Evolutionary conservation across 371 early-diverging fungal species (phyloP).

Genomic region (Lichtheimia ramosa): DNA sequence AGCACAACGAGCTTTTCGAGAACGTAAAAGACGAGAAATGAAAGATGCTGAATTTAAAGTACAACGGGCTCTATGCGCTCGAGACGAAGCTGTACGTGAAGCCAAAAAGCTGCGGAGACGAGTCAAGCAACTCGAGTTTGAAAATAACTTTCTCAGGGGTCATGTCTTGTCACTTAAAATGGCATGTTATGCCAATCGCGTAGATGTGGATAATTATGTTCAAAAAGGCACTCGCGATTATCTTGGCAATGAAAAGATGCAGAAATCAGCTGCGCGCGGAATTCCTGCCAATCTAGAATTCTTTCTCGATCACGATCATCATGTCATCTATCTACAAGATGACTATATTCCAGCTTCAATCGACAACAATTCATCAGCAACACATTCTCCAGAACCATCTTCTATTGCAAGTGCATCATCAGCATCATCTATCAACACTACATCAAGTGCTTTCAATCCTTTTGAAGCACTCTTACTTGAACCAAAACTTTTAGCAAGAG

Average conservation of each 20-base stretch:
- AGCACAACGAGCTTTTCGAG: constrained; percentile 34
- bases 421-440: not conserved
- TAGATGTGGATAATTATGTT: constrained; percentile 35
- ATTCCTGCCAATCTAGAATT: constrained; percentile 41
- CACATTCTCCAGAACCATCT: not conserved
- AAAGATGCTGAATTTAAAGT: constrained; percentile 38
- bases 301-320: constrained; percentile 28
- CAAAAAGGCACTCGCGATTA: constrained; percentile 29
- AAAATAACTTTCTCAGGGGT: constrained; percentile 35
- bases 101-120: constrained; percentile 11
- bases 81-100: constrained; percentile 27
- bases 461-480: not conserved
- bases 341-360: constrained; percentile 3
- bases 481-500: not conserved
- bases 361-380: not conserved
- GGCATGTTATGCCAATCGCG: constrained; percentile 32
- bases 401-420: constrained; percentile 11
- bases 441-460: not conserved
- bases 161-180: constrained; percentile 31
- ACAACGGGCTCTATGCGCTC: constrained; percentile 18
- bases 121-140: constrained; percentile 28
- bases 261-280: constrained; percentile 26
- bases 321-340: constrained; percentile 21
- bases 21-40: constrained; percentile 37
- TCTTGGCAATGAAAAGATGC: constrained; percentile 32